Evolutionary conservation across 192 early-diverging fungal genomes (phyloP), one percentile per base, ranked within the genome.

Genomic region (Entomortierella lignicola): DNA sequence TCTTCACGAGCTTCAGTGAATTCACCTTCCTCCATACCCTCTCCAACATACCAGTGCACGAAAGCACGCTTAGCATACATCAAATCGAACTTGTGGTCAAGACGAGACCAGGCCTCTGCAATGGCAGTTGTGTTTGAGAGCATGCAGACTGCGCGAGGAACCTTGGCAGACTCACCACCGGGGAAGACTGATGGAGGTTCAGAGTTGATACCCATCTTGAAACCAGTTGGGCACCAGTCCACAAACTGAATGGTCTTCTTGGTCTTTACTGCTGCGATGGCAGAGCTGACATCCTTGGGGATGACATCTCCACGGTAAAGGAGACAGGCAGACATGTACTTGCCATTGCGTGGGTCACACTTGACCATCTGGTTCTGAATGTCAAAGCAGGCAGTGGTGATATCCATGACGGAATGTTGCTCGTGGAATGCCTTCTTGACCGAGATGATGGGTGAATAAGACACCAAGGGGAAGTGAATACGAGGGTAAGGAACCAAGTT

Each of bases 31-130:
- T 99, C 98, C 98, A 99, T 99, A 89, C 98, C 96, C 87, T 98
- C 98, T 84, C 97, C 98, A 65, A 99, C 98, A 83, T 98, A 99
- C 98, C 97, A 98, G 90, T 99, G 98, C 55, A 99, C 98, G 81
- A 99, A 99, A 71, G 98, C 97, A 87, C 98, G 97, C 92, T 98
- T 99, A 85, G 98, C 95, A 86, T 97, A 99, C 97, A 98, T 98
- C 64, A 98, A 92, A 84, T 99, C 98, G 77, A 98, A 99, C 93
- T 99, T 99, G 90, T 97, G 96, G 85, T 98, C 94, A 73, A 98
- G 89, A 86, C 96, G 97, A 82, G 94, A 93, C 98, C 98, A 99
- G 65, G 97, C 97, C 86, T 99, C 97, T 63, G 94, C 98, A 85
- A 99, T 98, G 80, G 97, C 96, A 27, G 98, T 98, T 81, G 97